Conservation (phyloP, 148 eudicot genomes). For the Rheum nobile region DNA sequence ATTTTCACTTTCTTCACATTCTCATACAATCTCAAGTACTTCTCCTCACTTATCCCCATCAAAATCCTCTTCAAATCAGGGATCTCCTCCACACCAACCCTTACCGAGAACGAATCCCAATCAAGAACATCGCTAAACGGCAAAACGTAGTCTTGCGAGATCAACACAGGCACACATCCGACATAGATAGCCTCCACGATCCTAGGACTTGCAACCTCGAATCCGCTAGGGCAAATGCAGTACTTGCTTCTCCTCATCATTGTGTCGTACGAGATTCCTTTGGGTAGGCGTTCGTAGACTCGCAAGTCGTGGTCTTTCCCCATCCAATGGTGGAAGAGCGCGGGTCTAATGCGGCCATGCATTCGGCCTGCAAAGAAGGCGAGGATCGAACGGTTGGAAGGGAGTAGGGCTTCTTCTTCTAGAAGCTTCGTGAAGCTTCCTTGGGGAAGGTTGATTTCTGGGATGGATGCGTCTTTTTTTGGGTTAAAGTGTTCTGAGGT, state of each 20-base stretch:
- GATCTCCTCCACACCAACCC: constrained; percentile 41
- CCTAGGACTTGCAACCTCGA: constrained; percentile 84
- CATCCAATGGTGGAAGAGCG: constrained; percentile 50
- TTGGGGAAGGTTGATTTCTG: constrained; percentile 88
- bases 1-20: constrained; percentile 45
- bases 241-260: constrained; percentile 63
- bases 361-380: constrained; percentile 64
- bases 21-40: constrained; percentile 34
- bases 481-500: constrained; percentile 81
- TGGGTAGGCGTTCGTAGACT: constrained; percentile 37
- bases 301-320: constrained; percentile 40
- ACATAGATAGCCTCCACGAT: constrained; percentile 74
- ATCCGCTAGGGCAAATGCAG: constrained; percentile 85
- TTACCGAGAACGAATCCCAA: constrained; percentile 61
- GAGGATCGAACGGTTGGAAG: constrained; percentile 36
- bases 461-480: constrained; percentile 56
- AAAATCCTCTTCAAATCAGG: constrained; percentile 54
- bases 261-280: constrained; percentile 26
- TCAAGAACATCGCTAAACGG: constrained; percentile 84
- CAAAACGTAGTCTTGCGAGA: constrained; percentile 45
- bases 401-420: constrained; percentile 20
- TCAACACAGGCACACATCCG: constrained; percentile 72
- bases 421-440: no score
- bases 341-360: constrained; percentile 49
- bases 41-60: constrained; percentile 30